phyloP scores from a whole-genome alignment of 192 early-diverging fungal genomes.

The Backusella circina region DNA sequence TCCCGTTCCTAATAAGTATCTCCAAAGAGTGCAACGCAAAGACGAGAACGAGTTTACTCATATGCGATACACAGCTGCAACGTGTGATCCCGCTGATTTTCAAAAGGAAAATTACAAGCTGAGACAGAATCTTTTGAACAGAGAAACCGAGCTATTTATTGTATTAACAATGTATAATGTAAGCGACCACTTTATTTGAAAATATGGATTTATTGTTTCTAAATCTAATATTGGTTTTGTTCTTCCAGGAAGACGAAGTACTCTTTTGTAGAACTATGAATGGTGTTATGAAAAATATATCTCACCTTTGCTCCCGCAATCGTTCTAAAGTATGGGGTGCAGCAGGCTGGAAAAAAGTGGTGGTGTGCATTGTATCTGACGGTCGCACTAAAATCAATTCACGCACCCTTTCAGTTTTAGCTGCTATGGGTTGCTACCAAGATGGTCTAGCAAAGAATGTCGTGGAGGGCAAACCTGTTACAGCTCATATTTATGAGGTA shows the following conservation, averaged over 20 bases:
- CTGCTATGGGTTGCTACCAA: conserved; percentile 76
- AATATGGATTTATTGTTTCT: not conserved
- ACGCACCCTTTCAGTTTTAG: conserved; percentile 60
- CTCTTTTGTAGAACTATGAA: conserved; percentile 88
- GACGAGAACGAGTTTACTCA: conserved; percentile 68
- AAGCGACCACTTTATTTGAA: not conserved
- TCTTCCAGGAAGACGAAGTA: conserved; percentile 74
- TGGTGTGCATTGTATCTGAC: conserved; percentile 75
- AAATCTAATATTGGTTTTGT: not conserved
- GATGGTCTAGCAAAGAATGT: conserved; percentile 67
- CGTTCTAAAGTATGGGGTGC: conserved; percentile 64
- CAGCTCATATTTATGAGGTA: conserved; percentile 64
- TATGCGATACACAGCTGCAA: conserved; percentile 72
- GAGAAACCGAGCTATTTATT: conserved; percentile 64
- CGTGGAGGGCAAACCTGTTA: conserved; percentile 61
- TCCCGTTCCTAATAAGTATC: conserved; percentile 56
- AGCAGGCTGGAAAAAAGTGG: conserved; percentile 77
- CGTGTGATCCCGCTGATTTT: conserved; percentile 67
- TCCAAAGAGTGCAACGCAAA: conserved; percentile 46
- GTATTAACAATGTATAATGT: conserved; percentile 77
- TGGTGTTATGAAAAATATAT: conserved; percentile 86
- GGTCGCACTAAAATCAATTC: conserved; percentile 67
- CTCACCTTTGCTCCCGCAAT: conserved; percentile 62
- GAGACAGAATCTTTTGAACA: conserved; percentile 47
- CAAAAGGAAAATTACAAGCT: conserved; percentile 54